Base-by-base conservation (phyloP, 2,329 filamentous ascomycete genomes). In the Paramyrothecium roridum region DNA sequence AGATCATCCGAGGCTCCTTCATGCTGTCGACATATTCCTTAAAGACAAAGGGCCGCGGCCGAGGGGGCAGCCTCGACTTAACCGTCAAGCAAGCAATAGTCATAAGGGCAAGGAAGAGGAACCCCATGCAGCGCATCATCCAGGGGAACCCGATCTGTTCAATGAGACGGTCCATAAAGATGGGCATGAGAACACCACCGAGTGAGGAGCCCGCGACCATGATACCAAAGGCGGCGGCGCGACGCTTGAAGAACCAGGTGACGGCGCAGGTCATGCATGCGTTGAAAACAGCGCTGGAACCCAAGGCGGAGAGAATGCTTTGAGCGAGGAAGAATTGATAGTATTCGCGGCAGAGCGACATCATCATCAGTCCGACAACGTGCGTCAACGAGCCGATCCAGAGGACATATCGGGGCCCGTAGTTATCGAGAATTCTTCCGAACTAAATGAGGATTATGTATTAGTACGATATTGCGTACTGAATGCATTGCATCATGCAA, bases 331-430 rank as follows among this genome's bases (percentile, higher is more conserved):
- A 71, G 63, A 78, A 67, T 48, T 78, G 75, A 59, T 77, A 78
- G 67, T 78, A 78, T 50, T 72, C 50, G 2, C 60, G 67, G 4
- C 72, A 71, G 11, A 88, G 70, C 17, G 79, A 83, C 0, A 80
- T 76, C 83, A 88, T 86, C 83, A 88, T 87, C 19, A 88, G 69
- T 22, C 83, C 81, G 48, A 88, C 81, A 58, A 88, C 76, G 67
- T 86, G 83, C 55, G 81, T 66, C 56, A 86, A 61, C 4, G 78
- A 79, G 30, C 85, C 85, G 52, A 70, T 61, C 19, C 80, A 58
- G 16, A 88, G 71, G 3, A 90, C 72, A 56, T 75, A 81, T 43
- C 78, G 77, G 1, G 87, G 85, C 2, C 88, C 88, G 59, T 83
- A 82, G 59, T 76, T 81, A 67, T 91, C 88, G 61, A 83, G 89